These are phyloP conservation scores for Picea sitchensis DNA, from an alignment of 75 land plant genomes.

Conservation along the genomic window DNA sequence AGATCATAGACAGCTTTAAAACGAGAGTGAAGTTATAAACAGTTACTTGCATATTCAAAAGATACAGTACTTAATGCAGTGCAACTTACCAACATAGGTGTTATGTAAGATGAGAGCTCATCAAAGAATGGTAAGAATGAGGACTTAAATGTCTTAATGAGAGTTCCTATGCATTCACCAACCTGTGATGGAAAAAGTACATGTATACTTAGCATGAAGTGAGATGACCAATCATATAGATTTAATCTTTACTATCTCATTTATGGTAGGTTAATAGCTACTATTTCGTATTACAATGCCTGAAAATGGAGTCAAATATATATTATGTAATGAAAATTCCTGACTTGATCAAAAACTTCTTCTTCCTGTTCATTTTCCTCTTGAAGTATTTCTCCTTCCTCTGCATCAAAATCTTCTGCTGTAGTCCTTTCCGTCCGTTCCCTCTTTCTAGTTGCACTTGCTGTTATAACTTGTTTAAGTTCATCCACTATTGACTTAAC, in stretches of 20 bases:
- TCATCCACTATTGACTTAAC: constrained; percentile 73
- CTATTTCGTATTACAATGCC: too few species aligned
- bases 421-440: constrained; percentile 77
- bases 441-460: constrained; percentile 75
- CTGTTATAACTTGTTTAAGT: constrained; percentile 77
- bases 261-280: background rate
- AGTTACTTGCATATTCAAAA: background rate
- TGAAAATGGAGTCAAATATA: background rate
- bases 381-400: constrained; percentile 72
- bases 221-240: background rate
- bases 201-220: background rate
- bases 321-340: background rate
- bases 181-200: constrained; percentile 32
- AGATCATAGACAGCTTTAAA: background rate
- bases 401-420: constrained; percentile 91
- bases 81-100: constrained; percentile 77
- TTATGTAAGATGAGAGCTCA: constrained; percentile 61
- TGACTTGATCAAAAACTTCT: constrained; percentile 82
- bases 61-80: background rate
- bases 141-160: constrained; percentile 62
- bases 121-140: constrained; percentile 81
- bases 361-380: constrained; percentile 95
- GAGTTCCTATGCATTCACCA: constrained; percentile 75
- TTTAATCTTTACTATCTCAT: background rate
- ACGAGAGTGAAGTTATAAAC: background rate